phyloP scores from a whole-genome alignment of 306 rosid genomes.

The Corylus americana region DNA sequence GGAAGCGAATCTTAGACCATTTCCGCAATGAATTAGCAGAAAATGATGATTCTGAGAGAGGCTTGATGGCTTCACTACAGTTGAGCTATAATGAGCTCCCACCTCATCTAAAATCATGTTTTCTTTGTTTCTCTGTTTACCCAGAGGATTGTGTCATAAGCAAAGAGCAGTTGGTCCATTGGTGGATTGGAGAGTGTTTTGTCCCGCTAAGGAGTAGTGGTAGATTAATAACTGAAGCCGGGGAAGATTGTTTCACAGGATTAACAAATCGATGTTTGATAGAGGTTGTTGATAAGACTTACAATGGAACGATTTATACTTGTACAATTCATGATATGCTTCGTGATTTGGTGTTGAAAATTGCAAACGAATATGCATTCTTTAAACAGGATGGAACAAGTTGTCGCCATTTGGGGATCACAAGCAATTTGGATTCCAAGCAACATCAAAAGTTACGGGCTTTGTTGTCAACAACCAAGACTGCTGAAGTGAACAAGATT shows the following conservation, averaged over 20 bases:
- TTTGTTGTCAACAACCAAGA: constrained; percentile 29
- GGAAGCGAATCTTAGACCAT: constrained; percentile 35
- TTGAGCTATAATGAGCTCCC: constrained; percentile 42
- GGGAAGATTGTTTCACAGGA: constrained; percentile 43
- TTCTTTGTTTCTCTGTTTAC: constrained; percentile 38
- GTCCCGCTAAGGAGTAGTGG: constrained; percentile 20
- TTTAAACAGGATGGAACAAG: background rate
- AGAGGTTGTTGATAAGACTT: constrained; percentile 37
- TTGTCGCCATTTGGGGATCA: constrained; percentile 33
- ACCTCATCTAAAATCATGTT: constrained; percentile 34
- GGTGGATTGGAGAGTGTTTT: constrained; percentile 62
- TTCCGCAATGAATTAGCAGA: constrained; percentile 35
- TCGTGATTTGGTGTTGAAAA: constrained; percentile 32
- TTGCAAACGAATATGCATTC: constrained; percentile 33
- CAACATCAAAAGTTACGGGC: constrained; percentile 21
- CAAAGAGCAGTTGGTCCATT: constrained; percentile 40
- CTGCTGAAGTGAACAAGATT: constrained; percentile 34
- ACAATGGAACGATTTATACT: constrained; percentile 24
- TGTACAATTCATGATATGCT: constrained; percentile 41
- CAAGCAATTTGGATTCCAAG: background rate
- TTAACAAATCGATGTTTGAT: constrained; percentile 38
- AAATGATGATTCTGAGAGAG: constrained; percentile 20
- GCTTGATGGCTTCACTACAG: constrained; percentile 30
- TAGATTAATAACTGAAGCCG: constrained; percentile 34
- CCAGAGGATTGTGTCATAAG: constrained; percentile 39